Conservation (phyloP, 441 rosid genomes). For the Croton laevigatus region DNA sequence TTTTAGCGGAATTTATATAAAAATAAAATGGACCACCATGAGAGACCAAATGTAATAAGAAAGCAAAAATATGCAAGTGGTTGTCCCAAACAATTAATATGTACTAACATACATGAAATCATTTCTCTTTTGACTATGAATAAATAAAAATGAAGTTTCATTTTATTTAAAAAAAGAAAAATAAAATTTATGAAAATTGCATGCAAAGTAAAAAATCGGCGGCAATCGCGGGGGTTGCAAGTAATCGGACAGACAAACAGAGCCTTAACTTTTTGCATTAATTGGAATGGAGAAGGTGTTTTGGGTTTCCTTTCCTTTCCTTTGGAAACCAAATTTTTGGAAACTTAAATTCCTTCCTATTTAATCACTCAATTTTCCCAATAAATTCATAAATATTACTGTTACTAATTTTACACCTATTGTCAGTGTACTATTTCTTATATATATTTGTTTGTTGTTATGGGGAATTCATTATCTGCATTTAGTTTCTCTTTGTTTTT, state of each 20-base stretch:
- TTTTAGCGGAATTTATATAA: neutral
- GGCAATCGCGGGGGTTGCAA: slow-evolving; percentile 29
- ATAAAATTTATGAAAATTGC: neutral
- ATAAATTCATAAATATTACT: too few relatives aligned
- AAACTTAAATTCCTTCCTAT: slow-evolving; percentile 2
- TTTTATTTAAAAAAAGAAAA: neutral
- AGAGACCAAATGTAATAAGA: neutral
- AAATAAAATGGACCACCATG: neutral
- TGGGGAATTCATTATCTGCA: too few relatives aligned
- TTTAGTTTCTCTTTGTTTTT: too few relatives aligned
- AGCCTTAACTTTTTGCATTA: slow-evolving; percentile 23
- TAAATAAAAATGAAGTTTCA: neutral
- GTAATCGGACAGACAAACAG: slow-evolving; percentile 12
- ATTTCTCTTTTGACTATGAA: slow-evolving; percentile 4
- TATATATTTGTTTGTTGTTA: too few relatives aligned
- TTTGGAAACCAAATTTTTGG: too few relatives aligned
- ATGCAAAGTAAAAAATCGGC: slow-evolving; percentile 21
- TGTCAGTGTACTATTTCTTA: too few relatives aligned
- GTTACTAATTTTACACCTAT: too few relatives aligned
- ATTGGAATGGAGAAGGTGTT: slow-evolving; percentile 8
- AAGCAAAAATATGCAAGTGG: neutral
- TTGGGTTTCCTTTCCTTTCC: neutral
- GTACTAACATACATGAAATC: neutral
- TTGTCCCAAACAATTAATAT: neutral
- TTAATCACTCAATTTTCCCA: neutral